Base-by-base conservation (phyloP, 2,329 filamentous ascomycete genomes). In the Trichoderma koningii region DNA sequence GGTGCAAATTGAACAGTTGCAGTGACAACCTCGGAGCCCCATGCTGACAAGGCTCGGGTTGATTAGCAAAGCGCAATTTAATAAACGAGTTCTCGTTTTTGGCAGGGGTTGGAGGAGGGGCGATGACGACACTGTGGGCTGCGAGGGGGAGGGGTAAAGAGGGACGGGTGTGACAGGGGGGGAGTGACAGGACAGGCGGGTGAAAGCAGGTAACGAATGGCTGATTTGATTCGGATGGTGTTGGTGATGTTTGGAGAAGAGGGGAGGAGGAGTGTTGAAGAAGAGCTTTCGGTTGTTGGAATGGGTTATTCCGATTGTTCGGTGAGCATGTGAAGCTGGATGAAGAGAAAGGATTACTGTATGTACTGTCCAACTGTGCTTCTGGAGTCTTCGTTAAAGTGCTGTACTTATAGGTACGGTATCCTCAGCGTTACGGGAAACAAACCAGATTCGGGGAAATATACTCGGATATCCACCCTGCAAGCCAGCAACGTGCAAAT, bases 61-160 rank as follows among this genome's bases (percentile, higher is more conserved):
- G 21, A 23, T 23, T 34, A 34, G 7, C 28, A 28, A 10, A 7
- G 30, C 7, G 30, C 30, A 12, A 38, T 14, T 38, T 3, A 38
- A 14, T 3, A 38, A 14, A 38, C 34, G 34, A 38, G 30, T 6
- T 7, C 30, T 30, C 34, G 34, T 3, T 14, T 12, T 14, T 12
- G 3, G 10, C 10, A 14, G 45, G 45, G 19, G 12, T 12, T 1
- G 19, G 30, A 52, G 53, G 62, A 64, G 59, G 59, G 59, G 59
- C 59, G 52, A 63, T 63, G 59, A 63, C 59, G 59, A 63, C 59
- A 63, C 50, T n/a, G 56, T 53, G 59, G 41, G 45, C 47, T n/a
- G 57, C 30, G 47, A 61, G 57, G 57, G 47, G 57, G 57, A 42
- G 57, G 57, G 47, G 57, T 60, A 50, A 41, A 60, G 44, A 42